Conservation (phyloP, 2,329 filamentous ascomycete genomes). For the Cadophora sp. region DNA sequence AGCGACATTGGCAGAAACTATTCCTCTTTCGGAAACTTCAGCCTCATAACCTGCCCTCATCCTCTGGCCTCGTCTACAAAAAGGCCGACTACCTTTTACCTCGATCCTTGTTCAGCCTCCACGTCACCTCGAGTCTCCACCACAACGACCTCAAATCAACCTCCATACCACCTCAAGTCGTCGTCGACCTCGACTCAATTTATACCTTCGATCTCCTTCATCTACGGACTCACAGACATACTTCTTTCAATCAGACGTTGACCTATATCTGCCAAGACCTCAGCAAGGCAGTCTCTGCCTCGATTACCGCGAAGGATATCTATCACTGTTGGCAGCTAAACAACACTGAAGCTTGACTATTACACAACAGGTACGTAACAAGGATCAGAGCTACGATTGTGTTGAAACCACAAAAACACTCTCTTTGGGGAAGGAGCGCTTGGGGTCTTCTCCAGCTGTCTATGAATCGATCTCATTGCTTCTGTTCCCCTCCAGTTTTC, state of each 20-base stretch:
- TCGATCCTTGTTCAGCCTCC: background rate
- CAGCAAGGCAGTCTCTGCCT: background rate
- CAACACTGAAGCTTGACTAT: background rate
- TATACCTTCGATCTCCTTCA: background rate
- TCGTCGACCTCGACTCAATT: background rate
- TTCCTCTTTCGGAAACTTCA: background rate
- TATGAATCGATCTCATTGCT: background rate
- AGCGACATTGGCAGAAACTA: background rate
- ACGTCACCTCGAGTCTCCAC: background rate
- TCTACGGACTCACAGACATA: background rate
- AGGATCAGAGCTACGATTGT: background rate
- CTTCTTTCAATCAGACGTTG: background rate
- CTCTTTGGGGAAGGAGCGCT: background rate
- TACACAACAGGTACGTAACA: background rate
- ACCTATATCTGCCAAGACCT: background rate
- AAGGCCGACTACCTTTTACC: background rate
- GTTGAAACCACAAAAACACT: background rate
- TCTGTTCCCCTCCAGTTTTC: background rate
- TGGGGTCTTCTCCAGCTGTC: background rate
- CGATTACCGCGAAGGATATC: background rate
- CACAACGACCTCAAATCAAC: background rate
- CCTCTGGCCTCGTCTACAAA: background rate
- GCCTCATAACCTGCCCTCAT: background rate
- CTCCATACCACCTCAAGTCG: background rate
- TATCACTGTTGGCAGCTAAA: background rate